phyloP scores from a whole-genome alignment of 305 asterid species.

The Fraxinus baroniana region DNA sequence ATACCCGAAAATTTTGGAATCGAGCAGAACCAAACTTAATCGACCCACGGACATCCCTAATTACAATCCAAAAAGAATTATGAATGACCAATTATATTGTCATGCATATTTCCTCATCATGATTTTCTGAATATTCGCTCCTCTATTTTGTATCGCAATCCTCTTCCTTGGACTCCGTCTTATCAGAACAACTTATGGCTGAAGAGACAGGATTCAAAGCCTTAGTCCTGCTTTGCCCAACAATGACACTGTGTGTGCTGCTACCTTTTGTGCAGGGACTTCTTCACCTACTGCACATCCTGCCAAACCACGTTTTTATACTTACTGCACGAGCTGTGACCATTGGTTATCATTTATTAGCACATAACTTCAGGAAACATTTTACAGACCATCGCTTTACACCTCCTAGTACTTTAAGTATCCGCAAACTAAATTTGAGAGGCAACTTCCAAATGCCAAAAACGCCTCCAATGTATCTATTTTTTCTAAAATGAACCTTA shows the following conservation, averaged over 20 bases:
- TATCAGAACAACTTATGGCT: background rate
- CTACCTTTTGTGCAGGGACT: background rate
- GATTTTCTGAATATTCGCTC: background rate
- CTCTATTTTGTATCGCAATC: background rate
- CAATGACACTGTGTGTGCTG: background rate
- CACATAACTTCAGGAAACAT: background rate
- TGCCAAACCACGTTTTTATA: background rate
- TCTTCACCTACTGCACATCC: background rate
- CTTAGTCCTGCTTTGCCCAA: background rate
- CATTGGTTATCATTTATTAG: background rate
- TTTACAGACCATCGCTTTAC: background rate
- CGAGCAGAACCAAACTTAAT: too few relatives aligned
- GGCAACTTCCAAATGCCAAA: background rate
- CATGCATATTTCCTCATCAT: background rate
- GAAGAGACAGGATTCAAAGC: background rate
- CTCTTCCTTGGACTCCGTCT: too few relatives aligned
- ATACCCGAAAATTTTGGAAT: too few relatives aligned
- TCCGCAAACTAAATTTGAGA: background rate
- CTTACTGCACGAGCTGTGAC: background rate
- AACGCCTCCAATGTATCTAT: conserved; percentile 9
- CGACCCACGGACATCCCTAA: background rate
- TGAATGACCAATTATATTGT: conserved; percentile 6
- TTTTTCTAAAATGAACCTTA: conserved; percentile 19
- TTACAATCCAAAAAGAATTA: background rate
- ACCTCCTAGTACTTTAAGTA: background rate